A percentile compares a stretch with the other conserved stretches of the same genome.
Conservation (phyloP, 2,329 filamentous ascomycete genomes). For the Xylariaceae sp. region DNA sequence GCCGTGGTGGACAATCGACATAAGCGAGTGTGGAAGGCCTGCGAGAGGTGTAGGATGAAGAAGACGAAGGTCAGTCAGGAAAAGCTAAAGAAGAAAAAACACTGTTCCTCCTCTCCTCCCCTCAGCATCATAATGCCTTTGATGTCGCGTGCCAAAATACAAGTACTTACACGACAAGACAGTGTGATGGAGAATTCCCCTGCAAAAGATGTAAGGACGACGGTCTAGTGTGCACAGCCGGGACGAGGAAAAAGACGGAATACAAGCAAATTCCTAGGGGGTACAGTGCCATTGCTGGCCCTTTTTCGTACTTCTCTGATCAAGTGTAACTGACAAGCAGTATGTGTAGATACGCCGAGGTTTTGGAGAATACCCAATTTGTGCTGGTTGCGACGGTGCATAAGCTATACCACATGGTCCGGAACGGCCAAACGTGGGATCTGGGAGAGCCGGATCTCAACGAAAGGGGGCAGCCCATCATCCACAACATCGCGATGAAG, state of each 20-base stretch:
- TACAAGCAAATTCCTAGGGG: conserved; percentile 61
- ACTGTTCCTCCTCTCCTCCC: too few species aligned
- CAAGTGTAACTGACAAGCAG: background rate
- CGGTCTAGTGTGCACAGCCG: conserved; percentile 58
- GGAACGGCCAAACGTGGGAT: conserved; percentile 53
- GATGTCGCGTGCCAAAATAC: background rate
- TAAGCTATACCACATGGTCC: conserved; percentile 61
- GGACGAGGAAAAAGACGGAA: conserved; percentile 61
- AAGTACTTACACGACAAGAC: conserved; percentile 16
- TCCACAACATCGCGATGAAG: conserved; percentile 60
- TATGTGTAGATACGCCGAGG: conserved; percentile 52
- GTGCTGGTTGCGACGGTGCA: conserved; percentile 60
- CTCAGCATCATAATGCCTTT: too few species aligned
- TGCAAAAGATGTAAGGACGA: conserved; percentile 64
- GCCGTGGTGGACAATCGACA: conserved; percentile 49
- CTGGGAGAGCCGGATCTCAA: conserved; percentile 60
- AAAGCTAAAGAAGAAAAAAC: too few species aligned
- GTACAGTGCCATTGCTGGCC: conserved; percentile 35
- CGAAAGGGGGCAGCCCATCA: conserved; percentile 56
- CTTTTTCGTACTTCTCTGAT: background rate
- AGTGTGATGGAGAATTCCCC: conserved; percentile 62
- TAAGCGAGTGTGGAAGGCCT: conserved; percentile 63
- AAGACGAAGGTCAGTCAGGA: conserved; percentile 56
- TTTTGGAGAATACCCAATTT: conserved; percentile 61
- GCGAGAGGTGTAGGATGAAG: conserved; percentile 63